Evolutionary conservation across 1,284 basidiomycete genomes (phyloP), one percentile per base, ranked within the genome.

Genomic region (Ganoderma lingzhi): DNA sequence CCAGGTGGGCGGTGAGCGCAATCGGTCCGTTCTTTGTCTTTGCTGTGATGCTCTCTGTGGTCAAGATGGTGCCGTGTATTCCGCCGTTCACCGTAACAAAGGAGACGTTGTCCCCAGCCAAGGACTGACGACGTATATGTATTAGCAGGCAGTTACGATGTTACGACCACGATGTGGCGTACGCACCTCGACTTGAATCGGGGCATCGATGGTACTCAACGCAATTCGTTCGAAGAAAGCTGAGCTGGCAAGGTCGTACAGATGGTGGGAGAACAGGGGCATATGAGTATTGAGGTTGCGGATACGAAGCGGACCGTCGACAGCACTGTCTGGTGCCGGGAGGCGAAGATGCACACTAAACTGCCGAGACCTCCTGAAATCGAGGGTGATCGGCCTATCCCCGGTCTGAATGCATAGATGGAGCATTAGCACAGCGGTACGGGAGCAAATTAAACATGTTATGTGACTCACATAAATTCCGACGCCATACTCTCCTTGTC

Each of bases 331-430:
- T n/a, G 66, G 61, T 2, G 62, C 63, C 14, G 78, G 78, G 28
- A 79, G 67, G 2, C 60, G 72, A 35, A 79, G 70, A 8, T 69
- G 65, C 41, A 81, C 63, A 8, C 69, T 28, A 66, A 78, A 74
- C 42, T 41, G 28, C 48, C 53, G 32, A 15, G 62, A n/a, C 30
- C n/a, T 39, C 19, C 56, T 23, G 19, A 6, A 23, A 10, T 42
- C 28, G 28, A 45, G 14, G 60, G 28, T 32, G n/a, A 15, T 44
- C 23, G 42, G 14, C 17, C 15, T 37, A 17, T 45, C n/a, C 39
- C 65, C 30, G 28, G 28, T 41, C 41, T 35, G 14, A 19, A 19
- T n/a, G 37, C n/a, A 15, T 32, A 56, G 12, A 30, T 53, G 35
- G 19, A 30, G 10, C n/a, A 2, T 44, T 37, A 35, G 53, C 14